Evolutionary conservation across 1,284 basidiomycete species (phyloP).

Genomic region (Trichosporon ovoides): DNA sequence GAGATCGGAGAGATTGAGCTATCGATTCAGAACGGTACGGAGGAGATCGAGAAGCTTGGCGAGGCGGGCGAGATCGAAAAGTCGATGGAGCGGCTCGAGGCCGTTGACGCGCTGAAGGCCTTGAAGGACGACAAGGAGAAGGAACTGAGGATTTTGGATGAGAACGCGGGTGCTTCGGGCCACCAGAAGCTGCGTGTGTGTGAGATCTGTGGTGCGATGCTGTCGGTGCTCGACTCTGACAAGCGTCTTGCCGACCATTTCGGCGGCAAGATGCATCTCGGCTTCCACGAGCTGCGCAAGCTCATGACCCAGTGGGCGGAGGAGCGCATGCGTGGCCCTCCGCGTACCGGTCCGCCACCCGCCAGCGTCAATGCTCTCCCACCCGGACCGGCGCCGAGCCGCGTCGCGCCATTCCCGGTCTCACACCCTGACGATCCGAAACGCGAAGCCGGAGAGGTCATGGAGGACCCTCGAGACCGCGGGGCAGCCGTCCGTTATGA

Average conservation of each 20-base stretch:
- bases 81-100: conserved; percentile 93
- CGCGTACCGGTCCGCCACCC: conserved; percentile 5
- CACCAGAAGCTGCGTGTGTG: conserved; percentile 99
- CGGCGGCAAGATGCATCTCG: conserved; percentile 99
- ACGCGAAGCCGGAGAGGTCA: conserved; percentile 46
- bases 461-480: conserved; percentile 53
- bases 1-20: conserved; percentile 99
- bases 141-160: conserved; percentile 91
- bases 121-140: conserved; percentile 97
- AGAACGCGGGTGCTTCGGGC: conserved; percentile 95
- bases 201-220: conserved; percentile 98
- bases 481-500: conserved; percentile 36
- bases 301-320: conserved; percentile 83
- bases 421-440: conserved; percentile 44
- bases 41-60: conserved; percentile 93
- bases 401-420: conserved; percentile 27
- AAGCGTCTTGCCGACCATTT: conserved; percentile 98
- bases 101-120: conserved; percentile 93
- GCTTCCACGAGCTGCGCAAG: conserved; percentile 95
- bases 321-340: conserved; percentile 67
- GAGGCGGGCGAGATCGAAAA: conserved; percentile 98
- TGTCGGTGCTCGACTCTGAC: conserved; percentile 96
- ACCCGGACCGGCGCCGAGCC: conserved; percentile 13
- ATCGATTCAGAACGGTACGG: conserved; percentile 95
- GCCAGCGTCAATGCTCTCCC: conserved; percentile 29